Percentiles rank a stretch among this genome's conserved stretches.
Evolutionary conservation across 805 yeast genomes (phyloP).

Genomic region (Hanseniaspora vineae): DNA sequence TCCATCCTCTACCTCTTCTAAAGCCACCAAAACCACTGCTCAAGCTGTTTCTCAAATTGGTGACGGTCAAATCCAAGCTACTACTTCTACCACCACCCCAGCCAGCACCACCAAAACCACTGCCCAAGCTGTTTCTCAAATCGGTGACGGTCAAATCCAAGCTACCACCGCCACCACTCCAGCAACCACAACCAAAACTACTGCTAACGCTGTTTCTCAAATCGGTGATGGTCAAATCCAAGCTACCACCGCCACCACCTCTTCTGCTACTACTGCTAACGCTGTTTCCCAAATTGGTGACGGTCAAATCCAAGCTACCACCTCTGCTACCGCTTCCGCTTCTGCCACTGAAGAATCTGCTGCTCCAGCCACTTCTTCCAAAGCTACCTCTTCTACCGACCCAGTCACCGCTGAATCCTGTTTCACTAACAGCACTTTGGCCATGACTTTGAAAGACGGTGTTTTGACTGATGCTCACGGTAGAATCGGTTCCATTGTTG

Average conservation of each 20-base stretch:
- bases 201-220: slow-evolving; percentile 27
- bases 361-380: slow-evolving; percentile 14
- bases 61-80: slow-evolving; percentile 7
- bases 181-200: slow-evolving; percentile 17
- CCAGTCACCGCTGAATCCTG: slow-evolving; percentile 15
- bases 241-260: slow-evolving; percentile 23
- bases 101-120: slow-evolving; percentile 25
- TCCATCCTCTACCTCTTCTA: slow-evolving; percentile 15
- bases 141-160: slow-evolving; percentile 34
- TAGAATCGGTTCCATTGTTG: slow-evolving; percentile 59
- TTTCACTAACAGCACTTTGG: slow-evolving; percentile 27
- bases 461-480: slow-evolving; percentile 42
- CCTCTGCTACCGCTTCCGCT: slow-evolving; percentile 14
- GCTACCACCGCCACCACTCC: slow-evolving; percentile 23
- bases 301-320: slow-evolving; percentile 30
- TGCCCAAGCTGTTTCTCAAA: slow-evolving; percentile 29
- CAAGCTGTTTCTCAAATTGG: slow-evolving; percentile 26
- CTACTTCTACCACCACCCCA: slow-evolving; percentile 15
- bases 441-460: slow-evolving; percentile 37
- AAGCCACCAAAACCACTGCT: slow-evolving; percentile 16
- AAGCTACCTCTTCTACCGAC: slow-evolving; percentile 10
- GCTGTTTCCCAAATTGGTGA: slow-evolving; percentile 32
- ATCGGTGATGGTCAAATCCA: slow-evolving; percentile 37
- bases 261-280: slow-evolving; percentile 16
- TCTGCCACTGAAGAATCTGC: slow-evolving; percentile 20